Percentiles rank a stretch among this genome's conserved stretches.
phyloP scores from a whole-genome alignment of 1,284 basidiomycete species.

The Pseudozyma tsukubaensis region DNA sequence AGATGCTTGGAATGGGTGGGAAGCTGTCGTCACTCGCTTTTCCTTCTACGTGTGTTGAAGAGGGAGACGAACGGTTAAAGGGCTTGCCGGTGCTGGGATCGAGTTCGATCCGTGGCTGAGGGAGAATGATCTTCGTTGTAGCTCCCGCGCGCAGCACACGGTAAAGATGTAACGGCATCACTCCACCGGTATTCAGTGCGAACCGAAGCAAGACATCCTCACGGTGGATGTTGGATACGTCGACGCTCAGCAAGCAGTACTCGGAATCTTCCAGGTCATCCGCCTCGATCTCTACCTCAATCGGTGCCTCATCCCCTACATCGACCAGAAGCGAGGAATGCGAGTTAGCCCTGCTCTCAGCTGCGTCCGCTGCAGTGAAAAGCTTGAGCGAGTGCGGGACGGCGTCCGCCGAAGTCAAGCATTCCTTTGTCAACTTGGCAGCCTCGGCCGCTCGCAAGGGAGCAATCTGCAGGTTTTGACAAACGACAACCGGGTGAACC shows the following conservation, averaged over 20 bases:
- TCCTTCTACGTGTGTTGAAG: conserved; percentile 71
- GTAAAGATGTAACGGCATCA: conserved; percentile 22
- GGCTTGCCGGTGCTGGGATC: conserved; percentile 55
- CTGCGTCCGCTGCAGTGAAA: conserved; percentile 64
- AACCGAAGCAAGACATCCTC: conserved; percentile 87
- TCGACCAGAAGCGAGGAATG: background rate
- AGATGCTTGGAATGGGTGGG: conserved; percentile 80
- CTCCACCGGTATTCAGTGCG: conserved; percentile 71
- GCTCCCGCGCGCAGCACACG: conserved; percentile 22
- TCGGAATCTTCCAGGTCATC: conserved; percentile 18
- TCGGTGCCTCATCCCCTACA: background rate
- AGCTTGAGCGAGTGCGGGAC: conserved; percentile 18
- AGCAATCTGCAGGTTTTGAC: conserved; percentile 65
- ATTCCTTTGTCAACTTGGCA: conserved; percentile 39
- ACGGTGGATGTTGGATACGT: conserved; percentile 86
- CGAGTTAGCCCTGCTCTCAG: background rate
- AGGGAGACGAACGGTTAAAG: conserved; percentile 6
- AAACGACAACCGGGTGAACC: conserved; percentile 91
- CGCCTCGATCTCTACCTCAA: background rate
- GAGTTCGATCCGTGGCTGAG: conserved; percentile 71
- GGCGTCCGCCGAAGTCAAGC: conserved; percentile 69
- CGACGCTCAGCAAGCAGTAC: conserved; percentile 86
- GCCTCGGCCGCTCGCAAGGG: conserved; percentile 49
- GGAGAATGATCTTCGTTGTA: conserved; percentile 60
- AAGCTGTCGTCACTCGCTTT: conserved; percentile 75